Conservation (phyloP, 768 basidiomycete species). For the Psilocybe cyanescens region DNA sequence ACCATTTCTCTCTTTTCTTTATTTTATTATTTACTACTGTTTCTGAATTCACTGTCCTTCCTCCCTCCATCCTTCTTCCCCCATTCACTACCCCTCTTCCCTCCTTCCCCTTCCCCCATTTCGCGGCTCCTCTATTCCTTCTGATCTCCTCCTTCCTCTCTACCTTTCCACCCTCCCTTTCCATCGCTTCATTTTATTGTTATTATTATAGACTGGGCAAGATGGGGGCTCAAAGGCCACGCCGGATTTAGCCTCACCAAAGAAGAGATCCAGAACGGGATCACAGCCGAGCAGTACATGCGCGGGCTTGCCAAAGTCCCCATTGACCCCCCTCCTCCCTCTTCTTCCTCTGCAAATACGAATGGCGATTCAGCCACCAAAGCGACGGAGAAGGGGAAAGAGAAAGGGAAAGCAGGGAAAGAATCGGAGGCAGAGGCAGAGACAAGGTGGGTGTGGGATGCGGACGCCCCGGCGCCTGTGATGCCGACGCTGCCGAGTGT, state of each 20-base stretch:
- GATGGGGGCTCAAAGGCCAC: conserved; percentile 42
- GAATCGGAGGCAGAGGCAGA: neutral
- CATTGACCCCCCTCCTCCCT: conserved; percentile 1
- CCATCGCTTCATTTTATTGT: neutral
- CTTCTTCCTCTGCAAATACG: no score
- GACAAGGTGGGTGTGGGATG: conserved; percentile 16
- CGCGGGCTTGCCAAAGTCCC: conserved; percentile 26
- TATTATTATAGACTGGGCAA: conserved; percentile 39
- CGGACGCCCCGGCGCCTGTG: neutral
- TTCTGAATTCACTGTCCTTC: neutral
- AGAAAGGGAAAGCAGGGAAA: no score
- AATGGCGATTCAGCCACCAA: no score
- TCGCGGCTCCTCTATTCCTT: neutral
- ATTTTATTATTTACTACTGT: no score
- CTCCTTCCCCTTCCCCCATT: neutral
- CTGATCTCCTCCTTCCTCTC: neutral
- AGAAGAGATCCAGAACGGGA: conserved; percentile 36
- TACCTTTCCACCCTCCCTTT: no score
- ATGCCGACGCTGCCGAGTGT: neutral
- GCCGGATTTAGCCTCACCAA: conserved; percentile 44
- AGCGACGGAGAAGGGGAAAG: no score
- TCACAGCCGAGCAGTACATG: conserved; percentile 34
- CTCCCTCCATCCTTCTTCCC: neutral
- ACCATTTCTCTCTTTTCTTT: neutral
- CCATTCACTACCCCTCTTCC: neutral